Base-by-base conservation (phyloP, 179 eudicot species). In the Dionaea muscipula region DNA sequence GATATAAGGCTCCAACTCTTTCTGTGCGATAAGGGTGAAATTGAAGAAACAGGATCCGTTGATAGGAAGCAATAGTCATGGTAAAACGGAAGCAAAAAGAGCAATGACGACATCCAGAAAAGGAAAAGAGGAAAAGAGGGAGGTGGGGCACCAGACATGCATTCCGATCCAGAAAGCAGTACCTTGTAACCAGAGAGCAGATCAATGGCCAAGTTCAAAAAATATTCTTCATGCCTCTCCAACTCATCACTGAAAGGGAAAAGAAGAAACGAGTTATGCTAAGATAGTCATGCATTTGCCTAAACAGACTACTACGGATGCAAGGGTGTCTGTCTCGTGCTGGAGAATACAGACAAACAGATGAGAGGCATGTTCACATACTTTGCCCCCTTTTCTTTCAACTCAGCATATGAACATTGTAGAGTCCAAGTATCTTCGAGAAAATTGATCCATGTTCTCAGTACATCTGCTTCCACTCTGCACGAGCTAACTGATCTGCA, bases 381-480 rank as follows among this genome's bases (percentile, higher is more conserved):
- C 99, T 62, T 79, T 41, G 78, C 73, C 68, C 83, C 81, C 58
- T 93, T 79, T 64, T 83, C 94, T 72, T 80, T 83, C 12, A 75
- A 61, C 73, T 85, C 96, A 24, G 74, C 53, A 47, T 71, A 68
- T 24, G 82, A 69, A 64, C 77, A 68, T 62, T 83, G 99, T 19
- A 93, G 81, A 76, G 67, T 73, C 96, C 96, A 93, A 31, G 99
- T 80, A 69, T 93, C 95, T 69, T 89, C 95, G 71, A 93, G 78
- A 60, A 93, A 93, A 74, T 89, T 93, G 61, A 85, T 69, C 99
- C 99, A 93, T 28, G 96, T 85, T 72, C 68, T 74, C 9, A 93
- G 72, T 66, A 93, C 93, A 58, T 77, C 75, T 11, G 81, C 84
- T 73, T 93, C 99, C 57, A 70, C 76, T 71, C 69, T 72, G 67